Percentiles rank a stretch among this genome's conserved stretches.
These are phyloP conservation scores for Achaetomium macrosporum DNA, from an alignment of 2,329 filamentous ascomycete species.

Conservation along the genomic window DNA sequence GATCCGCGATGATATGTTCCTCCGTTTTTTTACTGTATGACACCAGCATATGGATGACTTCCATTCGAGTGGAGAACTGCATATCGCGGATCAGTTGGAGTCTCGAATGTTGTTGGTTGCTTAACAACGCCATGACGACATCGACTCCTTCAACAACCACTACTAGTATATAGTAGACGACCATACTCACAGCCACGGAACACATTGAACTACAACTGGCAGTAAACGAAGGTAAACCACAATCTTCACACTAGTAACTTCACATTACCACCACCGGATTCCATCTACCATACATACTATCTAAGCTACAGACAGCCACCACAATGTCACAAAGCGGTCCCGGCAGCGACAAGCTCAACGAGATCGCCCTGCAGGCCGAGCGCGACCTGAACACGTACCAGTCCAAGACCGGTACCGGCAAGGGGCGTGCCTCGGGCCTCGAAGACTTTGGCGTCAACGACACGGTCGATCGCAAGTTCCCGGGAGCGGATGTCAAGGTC, in stretches of 20 bases:
- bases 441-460: slow-evolving; percentile 40
- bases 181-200: background rate
- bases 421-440: slow-evolving; percentile 32
- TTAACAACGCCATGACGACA: slow-evolving; percentile 14
- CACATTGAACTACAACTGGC: too few relatives aligned
- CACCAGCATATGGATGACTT: background rate
- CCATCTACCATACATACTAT: background rate
- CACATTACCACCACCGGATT: too few relatives aligned
- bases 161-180: background rate
- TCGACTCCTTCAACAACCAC: background rate
- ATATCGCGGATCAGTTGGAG: background rate
- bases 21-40: too few relatives aligned
- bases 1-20: too few relatives aligned
- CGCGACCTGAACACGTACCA: slow-evolving; percentile 43
- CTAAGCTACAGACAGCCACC: background rate
- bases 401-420: slow-evolving; percentile 41
- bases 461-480: slow-evolving; percentile 39
- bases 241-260: too few relatives aligned
- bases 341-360: slow-evolving; percentile 33
- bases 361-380: slow-evolving; percentile 42
- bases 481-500: slow-evolving; percentile 35
- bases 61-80: background rate
- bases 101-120: background rate
- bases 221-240: too few relatives aligned
- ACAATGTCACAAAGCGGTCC: slow-evolving; percentile 14